A percentile compares a stretch with the other conserved stretches of the same genome.
phyloP scores from a whole-genome alignment of 345 rosid species.

The Citrus medica region DNA sequence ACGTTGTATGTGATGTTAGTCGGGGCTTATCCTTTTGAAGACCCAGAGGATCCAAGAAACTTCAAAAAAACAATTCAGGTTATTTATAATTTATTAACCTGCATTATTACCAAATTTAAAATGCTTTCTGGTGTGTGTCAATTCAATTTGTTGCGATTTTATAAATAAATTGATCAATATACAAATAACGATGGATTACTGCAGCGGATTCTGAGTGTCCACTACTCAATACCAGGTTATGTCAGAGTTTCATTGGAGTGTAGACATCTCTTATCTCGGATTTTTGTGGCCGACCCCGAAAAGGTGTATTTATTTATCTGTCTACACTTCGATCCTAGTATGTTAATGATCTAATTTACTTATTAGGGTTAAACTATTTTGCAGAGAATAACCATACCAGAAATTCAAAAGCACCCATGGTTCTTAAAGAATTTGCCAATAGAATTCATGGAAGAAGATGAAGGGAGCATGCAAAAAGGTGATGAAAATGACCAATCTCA shows the following conservation, averaged over 20 bases:
- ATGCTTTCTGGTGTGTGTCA: not conserved
- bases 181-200: not conserved
- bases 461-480: constrained; percentile 20
- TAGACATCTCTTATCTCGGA: constrained; percentile 69
- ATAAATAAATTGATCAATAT: not conserved
- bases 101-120: constrained; percentile 5
- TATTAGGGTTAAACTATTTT: not conserved
- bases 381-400: constrained; percentile 68
- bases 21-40: constrained; percentile 88
- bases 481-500: constrained; percentile 43
- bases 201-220: constrained; percentile 90
- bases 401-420: constrained; percentile 67
- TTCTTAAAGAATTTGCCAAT: constrained; percentile 47
- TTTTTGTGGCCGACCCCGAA: constrained; percentile 79
- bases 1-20: constrained; percentile 82
- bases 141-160: not conserved
- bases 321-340: too few relatives aligned
- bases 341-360: too few relatives aligned
- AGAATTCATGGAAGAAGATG: constrained; percentile 46
- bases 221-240: constrained; percentile 84
- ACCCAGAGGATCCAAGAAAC: constrained; percentile 72
- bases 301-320: constrained; percentile 36
- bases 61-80: constrained; percentile 79
- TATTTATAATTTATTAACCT: not conserved
- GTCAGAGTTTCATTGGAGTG: constrained; percentile 80